Conservation (phyloP, 2,329 filamentous ascomycete genomes). For the Berkeleyomyces rouxiae region DNA sequence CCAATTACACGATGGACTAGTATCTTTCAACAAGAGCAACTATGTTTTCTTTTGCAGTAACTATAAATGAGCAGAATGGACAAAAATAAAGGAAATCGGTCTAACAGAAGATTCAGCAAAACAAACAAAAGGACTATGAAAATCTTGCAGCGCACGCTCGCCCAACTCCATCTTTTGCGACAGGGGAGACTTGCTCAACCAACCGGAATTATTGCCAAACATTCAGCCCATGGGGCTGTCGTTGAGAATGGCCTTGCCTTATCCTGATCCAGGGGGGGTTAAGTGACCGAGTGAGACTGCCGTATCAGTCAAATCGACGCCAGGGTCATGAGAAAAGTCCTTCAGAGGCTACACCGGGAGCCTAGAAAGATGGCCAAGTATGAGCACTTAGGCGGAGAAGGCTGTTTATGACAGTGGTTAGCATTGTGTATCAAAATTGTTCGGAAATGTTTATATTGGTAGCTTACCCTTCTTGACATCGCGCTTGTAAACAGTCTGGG, state of each 20-base stretch:
- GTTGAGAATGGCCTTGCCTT: neutral
- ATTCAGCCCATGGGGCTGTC: neutral
- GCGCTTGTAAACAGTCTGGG: neutral
- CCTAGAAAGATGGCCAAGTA: neutral
- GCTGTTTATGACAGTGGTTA: neutral
- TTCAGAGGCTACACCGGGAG: neutral
- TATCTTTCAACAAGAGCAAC: too few species aligned
- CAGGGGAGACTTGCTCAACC: neutral
- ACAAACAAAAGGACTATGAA: neutral
- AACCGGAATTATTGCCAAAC: neutral
- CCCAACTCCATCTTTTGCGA: neutral
- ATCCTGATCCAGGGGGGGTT: neutral
- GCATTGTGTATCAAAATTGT: neutral
- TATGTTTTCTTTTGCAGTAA: neutral
- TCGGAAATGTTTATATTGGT: neutral
- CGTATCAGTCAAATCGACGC: neutral
- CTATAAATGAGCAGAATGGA: neutral
- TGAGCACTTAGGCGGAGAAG: neutral
- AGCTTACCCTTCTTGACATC: neutral
- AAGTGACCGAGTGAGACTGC: neutral
- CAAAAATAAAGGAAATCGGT: neutral
- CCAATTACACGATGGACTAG: too few species aligned
- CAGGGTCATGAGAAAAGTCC: neutral
- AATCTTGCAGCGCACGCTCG: neutral
- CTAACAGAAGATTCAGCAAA: neutral